A percentile compares a stretch with the other conserved stretches of the same genome.
These are phyloP conservation scores for Tillandsia leiboldiana DNA, from an alignment of 176 grass and related monocot genomes.

Conservation along the genomic window DNA sequence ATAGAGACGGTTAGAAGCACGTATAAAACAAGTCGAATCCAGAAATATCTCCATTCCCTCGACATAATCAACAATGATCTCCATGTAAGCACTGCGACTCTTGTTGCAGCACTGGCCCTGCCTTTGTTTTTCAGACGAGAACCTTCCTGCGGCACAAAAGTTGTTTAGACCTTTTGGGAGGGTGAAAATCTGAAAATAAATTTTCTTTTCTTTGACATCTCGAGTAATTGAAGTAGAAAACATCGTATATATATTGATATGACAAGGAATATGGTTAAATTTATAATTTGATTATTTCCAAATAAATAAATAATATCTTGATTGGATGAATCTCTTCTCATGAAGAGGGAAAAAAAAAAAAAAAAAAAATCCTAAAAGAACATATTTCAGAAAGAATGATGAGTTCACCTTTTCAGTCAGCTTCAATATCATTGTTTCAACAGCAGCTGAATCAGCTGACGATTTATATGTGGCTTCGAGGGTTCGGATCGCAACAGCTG, in stretches of 20 bases:
- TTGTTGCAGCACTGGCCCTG: constrained; percentile 44
- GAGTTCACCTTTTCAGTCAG: constrained; percentile 65
- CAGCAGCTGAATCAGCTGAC: constrained; percentile 56
- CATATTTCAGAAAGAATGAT: not conserved
- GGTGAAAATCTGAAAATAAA: no score
- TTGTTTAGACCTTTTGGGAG: not conserved
- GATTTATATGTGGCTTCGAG: constrained; percentile 93
- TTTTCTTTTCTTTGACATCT: no score
- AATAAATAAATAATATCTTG: not conserved
- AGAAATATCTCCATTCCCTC: constrained; percentile 89
- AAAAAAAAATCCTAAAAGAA: not conserved
- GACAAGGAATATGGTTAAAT: no score
- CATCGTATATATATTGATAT: no score
- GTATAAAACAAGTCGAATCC: constrained; percentile 70
- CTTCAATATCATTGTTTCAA: constrained; percentile 73
- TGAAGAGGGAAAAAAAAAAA: not conserved
- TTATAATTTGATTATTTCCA: no score
- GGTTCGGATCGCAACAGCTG: constrained; percentile 90
- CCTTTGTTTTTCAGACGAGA: constrained; percentile 73
- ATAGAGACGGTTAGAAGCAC: constrained; percentile 64
- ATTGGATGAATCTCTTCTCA: not conserved
- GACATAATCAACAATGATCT: constrained; percentile 92
- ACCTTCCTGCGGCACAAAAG: constrained; percentile 59
- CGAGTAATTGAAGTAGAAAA: no score
- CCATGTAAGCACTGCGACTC: constrained; percentile 71